Percentiles rank a stretch among this genome's conserved stretches.
Evolutionary conservation across 2,329 filamentous ascomycete genomes (phyloP).

Genomic region (Cladosporium oxysporum): DNA sequence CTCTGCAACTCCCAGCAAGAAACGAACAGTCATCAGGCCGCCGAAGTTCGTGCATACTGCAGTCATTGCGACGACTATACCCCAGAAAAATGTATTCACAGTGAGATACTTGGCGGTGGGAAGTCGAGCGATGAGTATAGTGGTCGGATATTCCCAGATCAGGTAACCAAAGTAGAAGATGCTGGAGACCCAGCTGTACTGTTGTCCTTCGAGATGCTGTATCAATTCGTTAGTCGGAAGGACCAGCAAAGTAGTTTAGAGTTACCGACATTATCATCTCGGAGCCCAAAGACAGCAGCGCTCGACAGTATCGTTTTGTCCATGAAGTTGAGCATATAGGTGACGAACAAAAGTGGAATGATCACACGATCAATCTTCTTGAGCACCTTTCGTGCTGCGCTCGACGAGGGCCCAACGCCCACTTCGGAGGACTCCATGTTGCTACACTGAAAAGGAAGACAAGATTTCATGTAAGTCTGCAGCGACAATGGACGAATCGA

Average conservation of each 20-base stretch:
- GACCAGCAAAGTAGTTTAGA: neutral
- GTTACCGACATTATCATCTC: conserved; percentile 9
- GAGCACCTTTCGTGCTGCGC: conserved; percentile 3
- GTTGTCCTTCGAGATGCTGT: conserved; percentile 22
- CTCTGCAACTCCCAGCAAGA: conserved; percentile 39
- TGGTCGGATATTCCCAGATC: conserved; percentile 26
- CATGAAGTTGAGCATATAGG: conserved; percentile 28
- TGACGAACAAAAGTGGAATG: conserved; percentile 25
- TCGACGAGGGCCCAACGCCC: neutral
- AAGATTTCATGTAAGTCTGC: neutral
- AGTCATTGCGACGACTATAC: conserved; percentile 36
- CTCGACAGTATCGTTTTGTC: conserved; percentile 28
- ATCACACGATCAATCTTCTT: conserved; percentile 26
- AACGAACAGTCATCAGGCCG: conserved; percentile 40
- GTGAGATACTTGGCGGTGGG: conserved; percentile 26
- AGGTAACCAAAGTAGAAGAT: conserved; percentile 28
- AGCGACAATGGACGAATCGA: neutral
- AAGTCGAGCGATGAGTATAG: conserved; percentile 24
- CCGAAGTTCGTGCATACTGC: conserved; percentile 39
- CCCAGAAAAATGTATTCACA: conserved; percentile 35
- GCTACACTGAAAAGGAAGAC: neutral
- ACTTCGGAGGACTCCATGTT: neutral
- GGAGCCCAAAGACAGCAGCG: conserved; percentile 25
- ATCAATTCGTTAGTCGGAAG: neutral
- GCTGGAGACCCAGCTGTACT: conserved; percentile 27